phyloP scores from a whole-genome alignment of 1,139 yeast genomes.

The Nadsonia starkeyi-henricii region DNA sequence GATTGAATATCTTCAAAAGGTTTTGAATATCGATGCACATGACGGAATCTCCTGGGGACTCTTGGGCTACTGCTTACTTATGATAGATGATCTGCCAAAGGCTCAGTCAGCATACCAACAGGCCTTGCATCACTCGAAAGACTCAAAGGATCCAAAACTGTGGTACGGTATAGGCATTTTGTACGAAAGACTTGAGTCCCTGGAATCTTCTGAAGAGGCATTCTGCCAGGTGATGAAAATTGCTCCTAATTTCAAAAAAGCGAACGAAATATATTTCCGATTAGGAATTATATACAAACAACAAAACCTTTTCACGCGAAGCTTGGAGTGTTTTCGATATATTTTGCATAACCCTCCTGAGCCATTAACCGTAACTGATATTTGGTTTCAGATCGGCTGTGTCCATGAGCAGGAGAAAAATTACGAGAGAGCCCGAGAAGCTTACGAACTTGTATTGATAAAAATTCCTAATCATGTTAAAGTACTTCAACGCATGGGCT shows the following conservation, averaged over 20 bases:
- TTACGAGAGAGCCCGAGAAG: constrained; percentile 83
- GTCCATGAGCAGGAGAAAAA: constrained; percentile 90
- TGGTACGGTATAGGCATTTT: constrained; percentile 98
- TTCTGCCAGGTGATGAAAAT: constrained; percentile 88
- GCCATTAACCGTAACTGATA: constrained; percentile 91
- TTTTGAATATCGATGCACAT: constrained; percentile 66
- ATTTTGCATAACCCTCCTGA: constrained; percentile 84
- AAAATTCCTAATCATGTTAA: constrained; percentile 91
- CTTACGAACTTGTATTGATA: constrained; percentile 80
- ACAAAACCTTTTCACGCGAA: constrained; percentile 74
- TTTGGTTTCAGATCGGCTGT: constrained; percentile 96
- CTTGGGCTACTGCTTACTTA: constrained; percentile 86
- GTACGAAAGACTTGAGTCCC: constrained; percentile 87
- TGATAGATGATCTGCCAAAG: constrained; percentile 89
- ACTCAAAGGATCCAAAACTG: constrained; percentile 87
- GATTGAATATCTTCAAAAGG: constrained; percentile 82
- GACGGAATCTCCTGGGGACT: constrained; percentile 97
- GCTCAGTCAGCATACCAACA: constrained; percentile 95
- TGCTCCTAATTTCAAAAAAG: constrained; percentile 92
- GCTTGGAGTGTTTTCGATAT: constrained; percentile 87
- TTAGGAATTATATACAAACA: constrained; percentile 92
- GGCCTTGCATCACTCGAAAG: constrained; percentile 77
- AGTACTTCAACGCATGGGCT: constrained; percentile 89
- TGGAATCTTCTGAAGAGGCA: constrained; percentile 96
- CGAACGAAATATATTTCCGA: constrained; percentile 89